Evolutionary conservation across 768 basidiomycete genomes (phyloP).

Genomic region (Boletus rufocinnamomeus): DNA sequence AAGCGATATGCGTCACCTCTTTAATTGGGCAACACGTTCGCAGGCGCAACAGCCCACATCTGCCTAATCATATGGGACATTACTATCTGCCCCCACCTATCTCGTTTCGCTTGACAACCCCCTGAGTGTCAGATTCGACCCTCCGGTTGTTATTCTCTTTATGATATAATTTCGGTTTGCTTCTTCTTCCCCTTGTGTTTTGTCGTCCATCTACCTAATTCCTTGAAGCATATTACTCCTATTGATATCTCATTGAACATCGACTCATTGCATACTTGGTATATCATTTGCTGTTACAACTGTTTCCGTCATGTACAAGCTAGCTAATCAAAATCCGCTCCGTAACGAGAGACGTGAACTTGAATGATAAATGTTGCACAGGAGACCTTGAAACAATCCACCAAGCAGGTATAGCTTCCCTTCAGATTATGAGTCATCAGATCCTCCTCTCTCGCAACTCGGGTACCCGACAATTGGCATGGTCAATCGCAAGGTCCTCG

Average conservation of each 20-base stretch:
- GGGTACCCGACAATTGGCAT: slow-evolving; percentile 6
- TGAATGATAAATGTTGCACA: background rate
- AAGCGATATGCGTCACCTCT: slow-evolving; percentile 75
- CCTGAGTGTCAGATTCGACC: slow-evolving; percentile 17
- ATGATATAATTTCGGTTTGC: slow-evolving; percentile 31
- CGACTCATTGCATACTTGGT: slow-evolving; percentile 29
- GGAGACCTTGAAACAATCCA: background rate
- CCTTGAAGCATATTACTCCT: slow-evolving; percentile 21
- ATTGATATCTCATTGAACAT: slow-evolving; percentile 30
- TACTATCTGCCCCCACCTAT: slow-evolving; percentile 19
- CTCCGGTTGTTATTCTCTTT: slow-evolving; percentile 29
- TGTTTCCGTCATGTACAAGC: slow-evolving; percentile 33
- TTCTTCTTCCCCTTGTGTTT: slow-evolving; percentile 14
- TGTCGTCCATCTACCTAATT: slow-evolving; percentile 32
- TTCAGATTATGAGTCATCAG: background rate
- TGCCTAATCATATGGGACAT: slow-evolving; percentile 30
- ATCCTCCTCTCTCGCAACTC: background rate
- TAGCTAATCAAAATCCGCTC: slow-evolving; percentile 17
- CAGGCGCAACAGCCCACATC: slow-evolving; percentile 41
- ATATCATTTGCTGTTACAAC: slow-evolving; percentile 33
- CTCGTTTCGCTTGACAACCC: background rate
- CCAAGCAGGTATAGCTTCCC: background rate
- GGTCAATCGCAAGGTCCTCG: slow-evolving; percentile 21
- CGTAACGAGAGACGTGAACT: slow-evolving; percentile 3
- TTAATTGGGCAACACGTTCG: slow-evolving; percentile 75